phyloP scores from a whole-genome alignment of 345 rosid species.

The Bretschneidera sinensis region DNA sequence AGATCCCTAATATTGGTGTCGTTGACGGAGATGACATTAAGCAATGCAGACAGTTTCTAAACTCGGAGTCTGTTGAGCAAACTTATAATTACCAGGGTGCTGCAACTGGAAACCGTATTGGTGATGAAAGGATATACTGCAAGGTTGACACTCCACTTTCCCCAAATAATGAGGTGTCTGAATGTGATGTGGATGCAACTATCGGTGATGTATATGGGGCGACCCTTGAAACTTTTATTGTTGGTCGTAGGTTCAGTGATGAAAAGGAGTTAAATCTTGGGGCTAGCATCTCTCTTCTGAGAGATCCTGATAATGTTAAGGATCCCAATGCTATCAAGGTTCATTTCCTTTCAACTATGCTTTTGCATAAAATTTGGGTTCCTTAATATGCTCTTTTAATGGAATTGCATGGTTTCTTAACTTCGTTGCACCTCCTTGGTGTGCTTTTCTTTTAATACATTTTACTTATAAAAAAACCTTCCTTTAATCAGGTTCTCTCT shows the following conservation, averaged over 20 bases:
- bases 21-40: conserved; percentile 17
- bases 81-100: background rate
- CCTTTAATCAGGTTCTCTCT: conserved; percentile 54
- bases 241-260: conserved; percentile 78
- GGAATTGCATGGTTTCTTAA: background rate
- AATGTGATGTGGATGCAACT: conserved; percentile 8
- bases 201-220: conserved; percentile 28
- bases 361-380: conserved; percentile 1
- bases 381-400: background rate
- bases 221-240: conserved; percentile 62
- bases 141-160: conserved; percentile 18
- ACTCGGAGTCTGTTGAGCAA: conserved; percentile 6
- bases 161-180: conserved; percentile 17
- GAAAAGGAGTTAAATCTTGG: conserved; percentile 48
- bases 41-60: background rate
- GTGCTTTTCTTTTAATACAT: conserved; percentile 7
- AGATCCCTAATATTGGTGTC: conserved; percentile 5
- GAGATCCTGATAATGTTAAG: conserved; percentile 69
- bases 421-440: no score
- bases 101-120: conserved; percentile 12
- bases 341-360: conserved; percentile 8
- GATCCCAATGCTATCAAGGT: conserved; percentile 85
- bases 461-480: background rate
- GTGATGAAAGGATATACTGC: conserved; percentile 14
- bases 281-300: conserved; percentile 42